These are phyloP conservation scores for Apiotrichum veenhuisii DNA, from an alignment of 1,284 basidiomycete species.

Conservation along the genomic window DNA sequence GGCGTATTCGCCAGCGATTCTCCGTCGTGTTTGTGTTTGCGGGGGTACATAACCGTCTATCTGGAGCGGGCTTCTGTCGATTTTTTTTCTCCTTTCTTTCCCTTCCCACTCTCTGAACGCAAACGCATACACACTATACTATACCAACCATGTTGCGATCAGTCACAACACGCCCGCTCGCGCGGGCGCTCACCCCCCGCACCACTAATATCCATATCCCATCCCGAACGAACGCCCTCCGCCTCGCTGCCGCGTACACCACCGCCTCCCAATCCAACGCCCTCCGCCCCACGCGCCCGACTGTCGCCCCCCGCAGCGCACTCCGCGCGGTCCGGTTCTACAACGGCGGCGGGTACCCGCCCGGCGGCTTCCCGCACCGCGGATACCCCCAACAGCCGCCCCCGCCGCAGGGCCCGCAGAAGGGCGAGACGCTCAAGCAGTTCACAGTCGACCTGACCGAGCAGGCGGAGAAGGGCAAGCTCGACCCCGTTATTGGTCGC, in stretches of 20 bases:
- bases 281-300: background rate
- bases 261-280: background rate
- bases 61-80: too few species aligned
- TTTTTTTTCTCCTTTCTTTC: background rate
- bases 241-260: background rate
- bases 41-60: too few species aligned
- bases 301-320: background rate
- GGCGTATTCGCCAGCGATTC: too few species aligned
- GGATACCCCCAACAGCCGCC: slow-evolving; percentile 17
- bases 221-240: background rate
- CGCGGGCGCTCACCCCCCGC: background rate
- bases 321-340: too few species aligned
- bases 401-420: slow-evolving; percentile 49
- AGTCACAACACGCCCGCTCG: background rate
- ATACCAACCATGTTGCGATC: background rate
- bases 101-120: too few species aligned
- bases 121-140: background rate
- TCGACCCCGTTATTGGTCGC: slow-evolving; percentile 84
- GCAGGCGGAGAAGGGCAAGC: slow-evolving; percentile 73
- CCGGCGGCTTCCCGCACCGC: slow-evolving; percentile 10
- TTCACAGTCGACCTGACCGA: slow-evolving; percentile 80
- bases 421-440: slow-evolving; percentile 79
- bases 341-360: slow-evolving; percentile 18
- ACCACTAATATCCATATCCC: slow-evolving; percentile 2
- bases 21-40: too few species aligned